These are phyloP conservation scores for Elymus sibiricus DNA, from an alignment of 176 grass and related monocot species.

Conservation along the genomic window DNA sequence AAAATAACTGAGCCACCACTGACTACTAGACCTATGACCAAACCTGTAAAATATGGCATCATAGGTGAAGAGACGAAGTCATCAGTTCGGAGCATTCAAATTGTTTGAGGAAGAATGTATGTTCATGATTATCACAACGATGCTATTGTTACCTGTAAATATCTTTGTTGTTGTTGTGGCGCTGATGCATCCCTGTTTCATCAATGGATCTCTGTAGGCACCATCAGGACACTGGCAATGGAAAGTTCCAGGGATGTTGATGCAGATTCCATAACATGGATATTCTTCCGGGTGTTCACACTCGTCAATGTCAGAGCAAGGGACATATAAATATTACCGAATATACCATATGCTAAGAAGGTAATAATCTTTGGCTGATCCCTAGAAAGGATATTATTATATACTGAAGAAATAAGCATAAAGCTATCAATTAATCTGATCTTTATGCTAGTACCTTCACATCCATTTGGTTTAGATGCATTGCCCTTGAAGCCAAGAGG, in stretches of 20 bases:
- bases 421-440: not conserved
- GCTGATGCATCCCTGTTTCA: not conserved
- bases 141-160: not conserved
- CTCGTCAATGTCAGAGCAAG: constrained; percentile 2
- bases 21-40: not conserved
- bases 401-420: not conserved
- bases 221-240: not conserved
- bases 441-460: constrained; percentile 1
- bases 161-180: not conserved
- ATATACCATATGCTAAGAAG: not conserved
- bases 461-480: constrained; percentile 17
- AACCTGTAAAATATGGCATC: not conserved
- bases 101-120: not conserved
- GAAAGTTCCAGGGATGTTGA: not conserved
- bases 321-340: not conserved
- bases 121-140: not conserved
- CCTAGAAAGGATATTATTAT: not conserved
- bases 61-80: not conserved
- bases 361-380: not conserved
- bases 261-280: constrained; percentile 1
- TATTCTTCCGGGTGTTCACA: not conserved
- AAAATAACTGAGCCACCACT: not conserved
- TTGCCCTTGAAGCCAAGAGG: not conserved
- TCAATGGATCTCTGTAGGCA: not conserved
- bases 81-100: not conserved